Base-by-base conservation (phyloP, 2,329 filamentous ascomycete species). In the Elsinoe arachidis region DNA sequence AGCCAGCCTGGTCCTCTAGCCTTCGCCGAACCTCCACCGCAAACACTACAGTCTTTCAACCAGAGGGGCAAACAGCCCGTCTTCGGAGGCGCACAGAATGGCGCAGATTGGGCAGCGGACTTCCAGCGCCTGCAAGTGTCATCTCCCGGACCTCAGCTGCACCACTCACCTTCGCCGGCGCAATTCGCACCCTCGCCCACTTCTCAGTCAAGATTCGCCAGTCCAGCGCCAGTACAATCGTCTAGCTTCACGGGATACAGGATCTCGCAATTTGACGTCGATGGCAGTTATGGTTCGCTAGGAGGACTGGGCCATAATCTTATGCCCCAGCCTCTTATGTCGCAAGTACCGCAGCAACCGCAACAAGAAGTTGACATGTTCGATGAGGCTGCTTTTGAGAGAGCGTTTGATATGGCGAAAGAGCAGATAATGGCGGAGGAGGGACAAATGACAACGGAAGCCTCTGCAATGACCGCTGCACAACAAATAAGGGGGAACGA, bases 351-450 rank as follows among this genome's bases (percentile, higher is more conserved):
- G 30, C 35, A 19, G 12, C 55, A 56, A 41, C 1, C 44, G 37
- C n/a, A 38, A 12, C 69, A 73, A 37, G 63, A 67, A 51, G 64
- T 69, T 1, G 73, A 75, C 15, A 64, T 68, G 9, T 80, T 79
- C 58, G 78, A 82, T 57, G 78, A 81, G 38, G 78, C 74, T 17
- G 80, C 79, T 14, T 82, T 83, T 61, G 78, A 77, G 52, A 67
- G 72, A 49, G 79, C 80, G 1, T 83, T 82, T 62, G 77, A 78
- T 41, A 70, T 73, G 58, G 75, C 74, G 19, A 68, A 72, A 46
- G 68, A 73, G 51, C 72, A 76, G 47, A 68, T 75, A 58, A 58
- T 69, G 34, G 34, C 53, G 54, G 26, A 65, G 66, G 43, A 57
- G 62, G 15, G 21, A 56, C 19, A 43, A 59, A 15, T 6, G 2